Percentiles rank a stretch among this genome's conserved stretches.
phyloP scores from a whole-genome alignment of 352 stramenopile genomes.

The Saprolegnia diclina region DNA sequence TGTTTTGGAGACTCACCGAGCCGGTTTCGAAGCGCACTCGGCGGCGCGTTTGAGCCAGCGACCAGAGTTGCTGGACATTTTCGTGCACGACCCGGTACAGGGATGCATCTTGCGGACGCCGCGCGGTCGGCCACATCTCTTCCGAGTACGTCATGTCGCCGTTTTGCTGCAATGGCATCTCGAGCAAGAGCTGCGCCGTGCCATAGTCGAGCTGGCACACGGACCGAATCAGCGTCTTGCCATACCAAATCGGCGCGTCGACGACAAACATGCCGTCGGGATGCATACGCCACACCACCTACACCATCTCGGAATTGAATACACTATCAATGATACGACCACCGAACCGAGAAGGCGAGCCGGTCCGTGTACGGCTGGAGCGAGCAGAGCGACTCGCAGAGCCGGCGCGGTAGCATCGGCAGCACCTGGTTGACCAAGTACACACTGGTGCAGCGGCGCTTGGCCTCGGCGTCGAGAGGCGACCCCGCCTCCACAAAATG shows the following conservation, averaged over 20 bases:
- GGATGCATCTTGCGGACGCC: conserved; percentile 42
- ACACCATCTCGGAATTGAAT: neutral
- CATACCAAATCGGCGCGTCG: conserved; percentile 91
- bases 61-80: conserved; percentile 58
- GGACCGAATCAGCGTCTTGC: conserved; percentile 96
- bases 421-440: conserved; percentile 95
- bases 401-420: conserved; percentile 94
- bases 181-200: conserved; percentile 95
- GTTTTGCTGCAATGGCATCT: conserved; percentile 61
- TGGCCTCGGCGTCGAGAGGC: conserved; percentile 91
- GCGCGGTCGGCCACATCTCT: conserved; percentile 33
- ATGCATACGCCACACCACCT: conserved; percentile 96
- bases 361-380: conserved; percentile 95
- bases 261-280: conserved; percentile 88
- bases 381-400: conserved; percentile 96
- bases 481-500: conserved; percentile 90
- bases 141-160: conserved; percentile 6
- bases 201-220: conserved; percentile 95
- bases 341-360: conserved; percentile 84
- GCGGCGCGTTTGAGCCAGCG: conserved; percentile 59
- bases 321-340: neutral
- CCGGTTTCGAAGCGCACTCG: conserved; percentile 88
- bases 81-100: neutral
- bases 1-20: conserved; percentile 86
- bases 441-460: conserved; percentile 90